These are phyloP conservation scores for Colletotrichum horii DNA, from an alignment of 2,329 filamentous ascomycete genomes.

Conservation along the genomic window DNA sequence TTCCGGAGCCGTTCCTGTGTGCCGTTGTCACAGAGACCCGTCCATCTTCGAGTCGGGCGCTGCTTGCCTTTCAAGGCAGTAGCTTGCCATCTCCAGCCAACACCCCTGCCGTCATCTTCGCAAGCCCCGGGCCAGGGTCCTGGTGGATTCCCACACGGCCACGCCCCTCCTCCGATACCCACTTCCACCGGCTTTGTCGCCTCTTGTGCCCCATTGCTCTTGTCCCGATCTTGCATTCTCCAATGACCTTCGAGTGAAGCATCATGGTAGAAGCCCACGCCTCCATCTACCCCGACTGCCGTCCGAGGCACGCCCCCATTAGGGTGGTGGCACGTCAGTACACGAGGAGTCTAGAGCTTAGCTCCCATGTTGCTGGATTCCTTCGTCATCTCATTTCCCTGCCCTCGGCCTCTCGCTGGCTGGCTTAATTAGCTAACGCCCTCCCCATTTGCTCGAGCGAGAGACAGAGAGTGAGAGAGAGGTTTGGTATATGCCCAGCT, in stretches of 20 bases:
- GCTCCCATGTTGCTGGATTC: constrained; percentile 7
- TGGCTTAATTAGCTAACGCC: not conserved
- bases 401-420: not conserved
- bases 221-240: not conserved
- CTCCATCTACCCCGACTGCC: constrained; percentile 7
- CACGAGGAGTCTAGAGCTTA: constrained; percentile 6
- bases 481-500: not conserved
- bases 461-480: not conserved
- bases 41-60: not conserved
- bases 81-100: not conserved
- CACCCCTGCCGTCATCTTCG: constrained; percentile 15
- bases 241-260: constrained; percentile 3
- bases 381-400: not conserved
- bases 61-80: constrained; percentile 1
- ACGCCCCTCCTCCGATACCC: not conserved
- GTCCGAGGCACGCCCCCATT: constrained; percentile 1
- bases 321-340: constrained; percentile 1
- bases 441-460: not conserved
- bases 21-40: not conserved
- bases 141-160: not conserved
- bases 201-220: constrained; percentile 2
- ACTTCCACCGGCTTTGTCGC: not conserved
- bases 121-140: not conserved
- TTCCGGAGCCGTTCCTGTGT: not conserved
- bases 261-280: not conserved